A percentile compares a stretch with the other conserved stretches of the same genome.
Evolutionary conservation across 2,329 filamentous ascomycete species (phyloP).

Genomic region (Penicillium corylophilum): DNA sequence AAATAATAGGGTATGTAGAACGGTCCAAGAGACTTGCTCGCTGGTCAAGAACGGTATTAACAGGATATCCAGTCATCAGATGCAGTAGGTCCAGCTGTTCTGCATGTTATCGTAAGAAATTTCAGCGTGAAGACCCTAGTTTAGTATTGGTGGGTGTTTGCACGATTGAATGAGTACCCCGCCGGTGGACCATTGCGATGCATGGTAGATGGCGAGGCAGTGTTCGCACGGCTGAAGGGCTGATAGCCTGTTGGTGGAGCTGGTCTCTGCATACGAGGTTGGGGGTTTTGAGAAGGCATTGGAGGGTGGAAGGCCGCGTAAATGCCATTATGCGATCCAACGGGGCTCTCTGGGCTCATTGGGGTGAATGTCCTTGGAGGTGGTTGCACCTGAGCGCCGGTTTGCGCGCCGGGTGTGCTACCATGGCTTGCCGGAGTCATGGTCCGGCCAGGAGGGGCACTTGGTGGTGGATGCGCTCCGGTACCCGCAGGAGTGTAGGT

Average conservation of each 20-base stretch:
- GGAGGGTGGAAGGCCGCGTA: constrained; percentile 27
- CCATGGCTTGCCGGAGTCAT: constrained; percentile 18
- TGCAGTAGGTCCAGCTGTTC: constrained; percentile 30
- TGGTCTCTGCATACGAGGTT: constrained; percentile 3
- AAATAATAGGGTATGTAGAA: constrained; percentile 16
- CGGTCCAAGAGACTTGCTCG: constrained; percentile 12
- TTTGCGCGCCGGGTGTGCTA: constrained; percentile 10
- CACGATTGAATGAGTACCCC: constrained; percentile 23
- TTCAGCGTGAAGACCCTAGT: background rate
- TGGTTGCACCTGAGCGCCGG: background rate
- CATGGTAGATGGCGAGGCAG: constrained; percentile 23
- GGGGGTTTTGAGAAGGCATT: constrained; percentile 8
- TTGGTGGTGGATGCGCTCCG: background rate
- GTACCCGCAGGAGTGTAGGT: constrained; percentile 14
- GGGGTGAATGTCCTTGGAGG: constrained; percentile 17
- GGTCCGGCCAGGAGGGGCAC: background rate
- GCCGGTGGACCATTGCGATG: constrained; percentile 20
- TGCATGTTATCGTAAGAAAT: constrained; percentile 18
- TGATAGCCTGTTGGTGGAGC: constrained; percentile 17
- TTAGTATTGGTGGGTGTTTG: constrained; percentile 23
- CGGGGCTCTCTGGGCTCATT: constrained; percentile 6
- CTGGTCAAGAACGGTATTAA: constrained; percentile 18
- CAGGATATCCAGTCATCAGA: constrained; percentile 22
- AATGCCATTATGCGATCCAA: constrained; percentile 9
- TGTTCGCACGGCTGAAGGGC: constrained; percentile 19